phyloP scores from a whole-genome alignment of 2,329 filamentous ascomycete genomes.

The Gaeumannomyces sp. region DNA sequence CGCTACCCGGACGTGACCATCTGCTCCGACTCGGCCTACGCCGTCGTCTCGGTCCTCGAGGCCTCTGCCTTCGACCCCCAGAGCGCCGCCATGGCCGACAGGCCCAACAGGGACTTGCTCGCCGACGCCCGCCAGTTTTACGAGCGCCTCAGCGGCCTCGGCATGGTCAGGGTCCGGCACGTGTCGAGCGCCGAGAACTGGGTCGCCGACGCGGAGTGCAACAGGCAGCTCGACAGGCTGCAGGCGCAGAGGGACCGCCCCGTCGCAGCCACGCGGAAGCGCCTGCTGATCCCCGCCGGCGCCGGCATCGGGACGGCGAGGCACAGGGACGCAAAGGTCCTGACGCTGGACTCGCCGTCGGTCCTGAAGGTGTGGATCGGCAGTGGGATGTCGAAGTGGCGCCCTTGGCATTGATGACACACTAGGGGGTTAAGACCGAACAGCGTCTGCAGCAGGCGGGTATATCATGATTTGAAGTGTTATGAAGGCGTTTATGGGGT shows the following conservation, averaged over 20 bases:
- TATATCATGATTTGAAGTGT: not conserved
- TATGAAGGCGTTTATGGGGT: not conserved
- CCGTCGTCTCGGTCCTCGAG: not conserved
- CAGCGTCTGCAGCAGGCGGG: not conserved
- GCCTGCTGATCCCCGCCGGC: not conserved
- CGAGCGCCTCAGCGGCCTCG: not conserved
- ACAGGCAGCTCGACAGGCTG: not conserved
- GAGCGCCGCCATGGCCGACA: not conserved
- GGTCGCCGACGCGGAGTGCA: not conserved
- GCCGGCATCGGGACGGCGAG: too few relatives aligned
- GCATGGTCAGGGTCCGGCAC: not conserved
- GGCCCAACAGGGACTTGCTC: not conserved
- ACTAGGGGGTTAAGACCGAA: too few relatives aligned
- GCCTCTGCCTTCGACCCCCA: not conserved
- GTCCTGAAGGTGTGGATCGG: not conserved
- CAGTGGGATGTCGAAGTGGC: not conserved
- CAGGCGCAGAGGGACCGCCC: not conserved
- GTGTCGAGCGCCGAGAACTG: not conserved
- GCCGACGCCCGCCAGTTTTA: not conserved
- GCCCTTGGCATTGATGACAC: not conserved
- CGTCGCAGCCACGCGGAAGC: not conserved
- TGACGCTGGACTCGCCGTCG: not conserved
- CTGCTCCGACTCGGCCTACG: constrained; percentile 1
- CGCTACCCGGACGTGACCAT: not conserved
- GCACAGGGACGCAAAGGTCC: not conserved